A percentile compares a stretch with the other conserved stretches of the same genome.
phyloP scores from a whole-genome alignment of 148 eudicot species.

The Dysphania ambrosioides region DNA sequence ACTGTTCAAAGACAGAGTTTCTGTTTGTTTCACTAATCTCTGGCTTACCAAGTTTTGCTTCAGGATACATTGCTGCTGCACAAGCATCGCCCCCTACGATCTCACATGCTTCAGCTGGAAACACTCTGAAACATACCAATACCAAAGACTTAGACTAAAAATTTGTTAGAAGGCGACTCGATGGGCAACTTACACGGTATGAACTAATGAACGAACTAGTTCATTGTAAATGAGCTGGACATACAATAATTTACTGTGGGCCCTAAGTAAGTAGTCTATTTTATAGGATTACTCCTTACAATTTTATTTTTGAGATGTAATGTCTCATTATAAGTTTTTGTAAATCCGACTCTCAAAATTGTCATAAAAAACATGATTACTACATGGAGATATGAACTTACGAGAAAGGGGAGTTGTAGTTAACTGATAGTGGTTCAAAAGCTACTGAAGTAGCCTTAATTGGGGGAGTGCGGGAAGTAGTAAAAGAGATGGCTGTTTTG shows the following conservation, averaged over 20 bases:
- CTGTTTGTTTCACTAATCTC: conserved; percentile 14
- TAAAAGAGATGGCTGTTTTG: neutral
- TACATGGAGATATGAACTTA: conserved; percentile 19
- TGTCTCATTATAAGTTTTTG: no score
- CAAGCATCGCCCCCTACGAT: conserved; percentile 58
- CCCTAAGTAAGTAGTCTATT: no score
- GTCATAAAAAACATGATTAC: neutral
- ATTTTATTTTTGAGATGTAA: no score
- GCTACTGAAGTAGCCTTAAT: conserved; percentile 25
- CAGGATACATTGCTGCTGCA: conserved; percentile 46
- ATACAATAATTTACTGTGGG: no score
- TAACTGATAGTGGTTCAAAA: conserved; percentile 32
- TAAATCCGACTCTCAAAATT: neutral
- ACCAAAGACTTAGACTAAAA: neutral
- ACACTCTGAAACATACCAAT: conserved; percentile 37
- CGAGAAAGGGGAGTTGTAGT: conserved; percentile 51
- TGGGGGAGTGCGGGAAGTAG: conserved; percentile 6
- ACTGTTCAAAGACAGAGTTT: conserved; percentile 13
- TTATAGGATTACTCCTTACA: no score
- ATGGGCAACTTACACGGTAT: neutral
- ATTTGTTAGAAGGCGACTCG: neutral
- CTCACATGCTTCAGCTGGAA: conserved; percentile 78
- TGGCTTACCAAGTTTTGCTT: conserved; percentile 37
- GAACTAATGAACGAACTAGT: no score
- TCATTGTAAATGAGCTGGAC: no score